A percentile compares a stretch with the other conserved stretches of the same genome.
Conservation (phyloP, 2,329 filamentous ascomycete genomes). For the Paramyrothecium roridum region DNA sequence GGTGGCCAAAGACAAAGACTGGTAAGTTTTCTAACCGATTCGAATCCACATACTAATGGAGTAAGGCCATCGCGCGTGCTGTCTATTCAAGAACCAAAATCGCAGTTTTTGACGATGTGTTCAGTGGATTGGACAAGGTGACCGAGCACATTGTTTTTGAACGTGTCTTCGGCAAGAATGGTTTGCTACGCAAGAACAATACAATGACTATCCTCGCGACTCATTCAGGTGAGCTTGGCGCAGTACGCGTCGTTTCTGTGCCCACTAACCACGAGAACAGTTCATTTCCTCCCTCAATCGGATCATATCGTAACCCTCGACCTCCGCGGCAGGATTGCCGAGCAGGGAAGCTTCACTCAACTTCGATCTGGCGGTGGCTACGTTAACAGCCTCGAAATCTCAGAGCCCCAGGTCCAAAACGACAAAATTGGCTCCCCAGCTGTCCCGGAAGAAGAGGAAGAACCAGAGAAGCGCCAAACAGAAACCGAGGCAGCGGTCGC, state of each 20-base stretch:
- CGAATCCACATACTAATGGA: neutral
- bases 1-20: constrained; percentile 31
- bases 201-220: constrained; percentile 29
- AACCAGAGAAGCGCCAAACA: neutral
- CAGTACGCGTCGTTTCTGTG: too few species aligned
- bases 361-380: constrained; percentile 33
- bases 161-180: constrained; percentile 30
- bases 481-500: neutral
- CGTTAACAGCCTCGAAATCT: constrained; percentile 30
- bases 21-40: constrained; percentile 11
- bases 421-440: neutral
- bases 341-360: constrained; percentile 35
- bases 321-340: constrained; percentile 31
- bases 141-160: constrained; percentile 38
- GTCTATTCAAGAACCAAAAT: constrained; percentile 27
- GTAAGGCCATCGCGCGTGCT: constrained; percentile 27
- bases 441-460: neutral
- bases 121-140: constrained; percentile 36
- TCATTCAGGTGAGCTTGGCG: constrained; percentile 20
- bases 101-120: constrained; percentile 34
- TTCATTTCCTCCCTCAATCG: constrained; percentile 31
- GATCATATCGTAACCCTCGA: constrained; percentile 42
- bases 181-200: constrained; percentile 27
- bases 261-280: constrained; percentile 5
- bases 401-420: constrained; percentile 13